Evolutionary conservation across 1,284 basidiomycete genomes (phyloP).

Genomic region (Mycosarcoma maydis): DNA sequence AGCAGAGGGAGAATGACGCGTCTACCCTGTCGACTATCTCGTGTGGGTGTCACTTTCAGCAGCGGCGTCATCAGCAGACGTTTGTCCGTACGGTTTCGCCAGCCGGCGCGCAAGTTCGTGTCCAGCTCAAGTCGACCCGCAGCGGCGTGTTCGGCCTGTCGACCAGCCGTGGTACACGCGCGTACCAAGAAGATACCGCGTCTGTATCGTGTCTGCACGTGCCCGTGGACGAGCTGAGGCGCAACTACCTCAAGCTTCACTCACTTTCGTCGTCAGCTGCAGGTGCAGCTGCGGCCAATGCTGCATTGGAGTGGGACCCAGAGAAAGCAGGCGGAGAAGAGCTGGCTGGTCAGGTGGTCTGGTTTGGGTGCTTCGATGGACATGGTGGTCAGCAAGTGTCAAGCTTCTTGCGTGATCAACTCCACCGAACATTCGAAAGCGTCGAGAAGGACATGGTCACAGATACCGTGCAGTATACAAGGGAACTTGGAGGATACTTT

Average conservation of each 20-base stretch:
- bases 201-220: conserved; percentile 60
- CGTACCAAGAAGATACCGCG: conserved; percentile 62
- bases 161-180: conserved; percentile 56
- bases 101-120: conserved; percentile 29
- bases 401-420: conserved; percentile 47
- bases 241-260: conserved; percentile 41
- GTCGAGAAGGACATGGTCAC: conserved; percentile 57
- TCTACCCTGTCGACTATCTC: neutral
- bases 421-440: conserved; percentile 60
- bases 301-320: conserved; percentile 51
- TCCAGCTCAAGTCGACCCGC: conserved; percentile 40
- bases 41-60: conserved; percentile 11
- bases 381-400: conserved; percentile 62
- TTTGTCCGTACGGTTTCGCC: conserved; percentile 44
- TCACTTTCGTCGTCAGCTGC: conserved; percentile 23
- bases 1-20: conserved; percentile 18
- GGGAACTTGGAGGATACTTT: conserved; percentile 64
- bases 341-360: conserved; percentile 61
- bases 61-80: conserved; percentile 26
- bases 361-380: conserved; percentile 65
- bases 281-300: conserved; percentile 26
- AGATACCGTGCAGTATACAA: conserved; percentile 62
- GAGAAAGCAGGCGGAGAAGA: conserved; percentile 55
- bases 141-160: conserved; percentile 50
- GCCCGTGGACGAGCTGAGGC: conserved; percentile 45